Evolutionary conservation across 176 grass and related monocot species (phyloP).

Genomic region (Phoenix roebelenii): DNA sequence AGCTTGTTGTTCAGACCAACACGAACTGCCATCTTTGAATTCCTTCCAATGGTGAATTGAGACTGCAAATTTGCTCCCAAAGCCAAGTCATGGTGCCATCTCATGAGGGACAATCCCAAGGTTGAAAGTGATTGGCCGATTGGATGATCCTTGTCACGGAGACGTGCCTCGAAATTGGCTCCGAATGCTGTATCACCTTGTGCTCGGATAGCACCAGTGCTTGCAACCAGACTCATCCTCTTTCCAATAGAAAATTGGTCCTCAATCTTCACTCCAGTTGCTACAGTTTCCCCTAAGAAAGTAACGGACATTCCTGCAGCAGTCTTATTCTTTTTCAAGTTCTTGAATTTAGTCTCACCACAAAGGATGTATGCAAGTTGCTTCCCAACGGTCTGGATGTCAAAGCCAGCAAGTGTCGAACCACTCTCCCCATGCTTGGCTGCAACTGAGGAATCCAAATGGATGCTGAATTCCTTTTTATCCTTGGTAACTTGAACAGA

Average conservation of each 20-base stretch:
- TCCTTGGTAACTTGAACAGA: slow-evolving; percentile 84
- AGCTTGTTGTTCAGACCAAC: slow-evolving; percentile 83
- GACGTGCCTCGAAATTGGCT: slow-evolving; percentile 65
- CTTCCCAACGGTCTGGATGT: slow-evolving; percentile 69
- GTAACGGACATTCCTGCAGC: slow-evolving; percentile 74
- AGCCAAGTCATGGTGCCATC: slow-evolving; percentile 60
- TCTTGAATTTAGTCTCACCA: slow-evolving; percentile 92
- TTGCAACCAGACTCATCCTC: slow-evolving; percentile 47
- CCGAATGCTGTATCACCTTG: slow-evolving; percentile 75
- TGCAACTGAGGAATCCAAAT: slow-evolving; percentile 80
- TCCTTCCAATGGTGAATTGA: slow-evolving; percentile 53
- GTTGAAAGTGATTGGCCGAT: slow-evolving; percentile 57
- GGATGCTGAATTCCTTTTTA: slow-evolving; percentile 95
- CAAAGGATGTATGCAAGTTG: slow-evolving; percentile 69
- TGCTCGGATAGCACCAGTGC: slow-evolving; percentile 56
- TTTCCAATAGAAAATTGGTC: slow-evolving; percentile 75
- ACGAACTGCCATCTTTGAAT: slow-evolving; percentile 66
- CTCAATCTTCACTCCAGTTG: slow-evolving; percentile 79
- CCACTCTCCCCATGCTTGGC: slow-evolving; percentile 82
- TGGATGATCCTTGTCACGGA: slow-evolving; percentile 72
- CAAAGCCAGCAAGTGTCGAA: slow-evolving; percentile 77
- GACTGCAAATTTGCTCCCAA: slow-evolving; percentile 82
- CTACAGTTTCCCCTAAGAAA: slow-evolving; percentile 78
- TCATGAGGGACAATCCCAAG: slow-evolving; percentile 79
- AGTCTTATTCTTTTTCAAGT: slow-evolving; percentile 82